These are phyloP conservation scores for Agrocybe pediades DNA, from an alignment of 768 basidiomycete species.

Conservation along the genomic window DNA sequence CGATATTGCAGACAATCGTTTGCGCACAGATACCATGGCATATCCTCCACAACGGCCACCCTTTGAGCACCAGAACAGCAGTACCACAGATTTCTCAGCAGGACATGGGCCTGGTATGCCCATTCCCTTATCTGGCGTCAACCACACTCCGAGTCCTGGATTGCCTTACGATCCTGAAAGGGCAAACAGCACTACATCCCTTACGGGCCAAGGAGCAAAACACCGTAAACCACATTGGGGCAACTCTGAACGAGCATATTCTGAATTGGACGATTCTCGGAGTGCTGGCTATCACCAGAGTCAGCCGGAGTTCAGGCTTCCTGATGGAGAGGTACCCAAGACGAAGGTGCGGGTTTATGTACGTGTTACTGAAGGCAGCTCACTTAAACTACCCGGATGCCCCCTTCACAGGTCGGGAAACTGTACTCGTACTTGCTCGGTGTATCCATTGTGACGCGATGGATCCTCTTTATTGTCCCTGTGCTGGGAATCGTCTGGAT, in stretches of 20 bases:
- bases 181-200: not conserved
- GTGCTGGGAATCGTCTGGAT: slow-evolving; percentile 70
- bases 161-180: slow-evolving; percentile 3
- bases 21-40: slow-evolving; percentile 10
- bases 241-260: slow-evolving; percentile 53
- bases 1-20: too few species aligned
- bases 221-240: slow-evolving; percentile 54
- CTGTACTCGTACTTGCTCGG: slow-evolving; percentile 76
- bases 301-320: slow-evolving; percentile 54
- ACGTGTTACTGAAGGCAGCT: not conserved
- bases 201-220: slow-evolving; percentile 26
- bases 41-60: slow-evolving; percentile 15
- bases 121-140: not conserved
- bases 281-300: slow-evolving; percentile 36
- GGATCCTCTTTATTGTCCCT: slow-evolving; percentile 80
- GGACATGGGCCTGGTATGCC: not conserved
- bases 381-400: not conserved
- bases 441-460: slow-evolving; percentile 76
- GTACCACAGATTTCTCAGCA: not conserved
- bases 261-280: slow-evolving; percentile 47
- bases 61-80: slow-evolving; percentile 9
- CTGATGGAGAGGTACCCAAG: slow-evolving; percentile 63
- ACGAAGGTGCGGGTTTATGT: slow-evolving; percentile 42
- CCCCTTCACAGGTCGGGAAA: slow-evolving; percentile 48
- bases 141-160: not conserved